A percentile compares a stretch with the other conserved stretches of the same genome.
Conservation (phyloP, 371 early-diverging fungal species). For the Saksenaea oblongispora region DNA sequence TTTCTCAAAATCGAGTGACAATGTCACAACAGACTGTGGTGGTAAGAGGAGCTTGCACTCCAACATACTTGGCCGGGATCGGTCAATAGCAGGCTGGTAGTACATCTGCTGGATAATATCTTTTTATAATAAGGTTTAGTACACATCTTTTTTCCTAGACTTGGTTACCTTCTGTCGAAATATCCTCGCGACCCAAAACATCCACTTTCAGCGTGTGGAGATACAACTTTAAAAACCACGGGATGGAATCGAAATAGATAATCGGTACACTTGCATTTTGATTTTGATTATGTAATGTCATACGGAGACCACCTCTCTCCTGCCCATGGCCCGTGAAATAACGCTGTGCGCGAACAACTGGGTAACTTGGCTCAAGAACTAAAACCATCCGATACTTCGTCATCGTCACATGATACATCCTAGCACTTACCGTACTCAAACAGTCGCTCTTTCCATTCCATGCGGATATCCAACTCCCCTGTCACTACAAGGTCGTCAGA, state of each 20-base stretch:
- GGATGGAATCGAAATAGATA: slow-evolving; percentile 77
- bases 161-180: slow-evolving; percentile 8
- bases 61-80: slow-evolving; percentile 80
- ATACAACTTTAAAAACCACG: slow-evolving; percentile 92
- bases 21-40: slow-evolving; percentile 61
- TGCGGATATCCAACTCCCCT: slow-evolving; percentile 41
- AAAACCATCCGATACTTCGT: background rate
- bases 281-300: slow-evolving; percentile 70
- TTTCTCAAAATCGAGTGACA: slow-evolving; percentile 83
- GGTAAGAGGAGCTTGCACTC: slow-evolving; percentile 76
- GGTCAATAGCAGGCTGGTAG: slow-evolving; percentile 76
- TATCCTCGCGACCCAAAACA: slow-evolving; percentile 29
- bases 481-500: background rate
- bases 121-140: background rate
- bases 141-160: background rate
- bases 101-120: slow-evolving; percentile 53
- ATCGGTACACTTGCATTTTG: slow-evolving; percentile 43
- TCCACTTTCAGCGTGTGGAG: slow-evolving; percentile 78
- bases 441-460: slow-evolving; percentile 42
- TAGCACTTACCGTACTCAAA: slow-evolving; percentile 46
- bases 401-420: background rate
- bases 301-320: slow-evolving; percentile 81
- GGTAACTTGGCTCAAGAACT: slow-evolving; percentile 37
- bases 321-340: slow-evolving; percentile 84
- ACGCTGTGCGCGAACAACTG: slow-evolving; percentile 70